Conservation (phyloP, 768 basidiomycete species). For the Glaciozyma antarctica region DNA sequence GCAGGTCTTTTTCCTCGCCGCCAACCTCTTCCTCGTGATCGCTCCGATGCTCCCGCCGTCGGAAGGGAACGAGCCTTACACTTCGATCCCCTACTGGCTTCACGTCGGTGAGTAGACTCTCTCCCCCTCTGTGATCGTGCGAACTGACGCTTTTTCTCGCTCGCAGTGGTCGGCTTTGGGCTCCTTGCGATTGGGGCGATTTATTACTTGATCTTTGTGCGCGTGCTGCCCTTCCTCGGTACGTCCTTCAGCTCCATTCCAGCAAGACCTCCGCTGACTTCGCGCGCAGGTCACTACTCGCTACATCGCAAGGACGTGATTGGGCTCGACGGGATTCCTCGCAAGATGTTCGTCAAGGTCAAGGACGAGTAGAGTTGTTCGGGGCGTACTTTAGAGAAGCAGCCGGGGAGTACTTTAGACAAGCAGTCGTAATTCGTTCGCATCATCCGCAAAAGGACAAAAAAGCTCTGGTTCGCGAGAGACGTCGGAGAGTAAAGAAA, state of each 20-base stretch:
- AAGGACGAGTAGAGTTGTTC: background rate
- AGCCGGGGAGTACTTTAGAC: too few relatives aligned
- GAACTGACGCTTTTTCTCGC: too few relatives aligned
- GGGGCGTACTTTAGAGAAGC: too few relatives aligned
- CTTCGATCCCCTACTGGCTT: slow-evolving; percentile 14
- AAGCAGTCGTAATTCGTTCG: too few relatives aligned
- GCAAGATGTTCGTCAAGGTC: slow-evolving; percentile 1
- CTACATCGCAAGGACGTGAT: background rate
- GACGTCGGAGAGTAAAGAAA: too few relatives aligned
- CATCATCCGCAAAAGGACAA: too few relatives aligned
- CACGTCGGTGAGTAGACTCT: background rate
- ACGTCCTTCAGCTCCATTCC: background rate
- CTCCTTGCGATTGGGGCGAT: background rate
- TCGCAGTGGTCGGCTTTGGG: background rate
- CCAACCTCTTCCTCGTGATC: slow-evolving; percentile 35
- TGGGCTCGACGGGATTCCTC: background rate
- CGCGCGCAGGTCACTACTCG: background rate
- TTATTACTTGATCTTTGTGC: slow-evolving; percentile 13
- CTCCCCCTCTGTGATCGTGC: too few relatives aligned
- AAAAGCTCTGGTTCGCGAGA: too few relatives aligned
- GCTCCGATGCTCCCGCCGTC: slow-evolving; percentile 33
- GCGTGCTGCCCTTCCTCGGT: slow-evolving; percentile 9
- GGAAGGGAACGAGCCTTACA: slow-evolving; percentile 7
- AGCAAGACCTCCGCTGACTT: slow-evolving; percentile 2
- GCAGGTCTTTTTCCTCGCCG: slow-evolving; percentile 32